phyloP scores from a whole-genome alignment of 495 filamentous ascomycete species.

The Halenospora varia region DNA sequence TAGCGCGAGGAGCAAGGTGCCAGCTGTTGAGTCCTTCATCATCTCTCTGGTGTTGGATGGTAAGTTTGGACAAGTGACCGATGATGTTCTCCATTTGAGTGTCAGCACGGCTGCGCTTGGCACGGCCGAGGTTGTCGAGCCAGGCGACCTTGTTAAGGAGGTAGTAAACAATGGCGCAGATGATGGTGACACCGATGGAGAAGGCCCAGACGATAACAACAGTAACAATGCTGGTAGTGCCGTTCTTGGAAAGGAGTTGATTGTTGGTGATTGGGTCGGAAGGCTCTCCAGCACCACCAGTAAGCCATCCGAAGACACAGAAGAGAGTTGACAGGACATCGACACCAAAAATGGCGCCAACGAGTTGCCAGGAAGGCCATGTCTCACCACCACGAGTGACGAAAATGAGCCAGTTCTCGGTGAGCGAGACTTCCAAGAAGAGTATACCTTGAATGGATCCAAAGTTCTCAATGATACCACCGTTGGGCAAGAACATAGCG shows the following conservation, averaged over 20 bases:
- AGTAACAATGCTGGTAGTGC: constrained; percentile 69
- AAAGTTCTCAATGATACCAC: constrained; percentile 71
- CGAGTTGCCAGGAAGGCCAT: constrained; percentile 68
- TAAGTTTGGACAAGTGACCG: constrained; percentile 68
- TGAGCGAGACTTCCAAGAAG: constrained; percentile 70
- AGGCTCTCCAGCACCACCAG: constrained; percentile 32
- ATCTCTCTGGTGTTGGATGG: constrained; percentile 59
- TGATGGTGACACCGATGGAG: constrained; percentile 72
- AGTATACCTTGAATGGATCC: constrained; percentile 68
- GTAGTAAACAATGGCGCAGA: constrained; percentile 77
- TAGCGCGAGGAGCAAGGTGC: constrained; percentile 55
- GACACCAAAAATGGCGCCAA: constrained; percentile 67
- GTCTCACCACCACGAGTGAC: constrained; percentile 70
- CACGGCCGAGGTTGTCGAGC: constrained; percentile 75
- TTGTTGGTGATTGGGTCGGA: constrained; percentile 43
- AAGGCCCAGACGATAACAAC: constrained; percentile 75
- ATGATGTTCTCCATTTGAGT: constrained; percentile 81
- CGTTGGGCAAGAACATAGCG: constrained; percentile 59
- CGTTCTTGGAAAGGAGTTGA: constrained; percentile 50
- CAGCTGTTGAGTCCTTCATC: constrained; percentile 47
- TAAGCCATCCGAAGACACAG: constrained; percentile 70
- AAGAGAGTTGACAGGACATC: constrained; percentile 68
- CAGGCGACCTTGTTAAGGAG: constrained; percentile 61
- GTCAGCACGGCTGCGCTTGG: constrained; percentile 68
- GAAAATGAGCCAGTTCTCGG: constrained; percentile 79